Evolutionary conservation across 2,329 filamentous ascomycete genomes (phyloP).

Genomic region (Botryotinia convoluta): DNA sequence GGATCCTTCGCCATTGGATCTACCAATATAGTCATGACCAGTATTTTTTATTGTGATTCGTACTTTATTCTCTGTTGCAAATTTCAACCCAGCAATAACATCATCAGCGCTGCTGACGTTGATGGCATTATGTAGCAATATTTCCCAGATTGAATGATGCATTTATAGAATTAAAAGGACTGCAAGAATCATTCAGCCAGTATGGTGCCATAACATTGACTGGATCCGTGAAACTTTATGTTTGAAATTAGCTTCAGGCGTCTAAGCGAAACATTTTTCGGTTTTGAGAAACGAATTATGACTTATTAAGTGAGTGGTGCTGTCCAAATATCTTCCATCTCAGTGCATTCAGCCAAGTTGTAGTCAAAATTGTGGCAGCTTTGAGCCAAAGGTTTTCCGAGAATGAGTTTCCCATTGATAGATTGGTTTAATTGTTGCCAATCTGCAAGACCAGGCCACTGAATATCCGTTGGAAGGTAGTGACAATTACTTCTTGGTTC

Average conservation of each 20-base stretch:
- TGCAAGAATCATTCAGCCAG: not conserved
- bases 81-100: not conserved
- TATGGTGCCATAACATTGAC: not conserved
- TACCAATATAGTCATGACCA: slow-evolving; percentile 2
- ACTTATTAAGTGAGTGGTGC: not conserved
- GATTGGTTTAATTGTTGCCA: not conserved
- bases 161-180: not conserved
- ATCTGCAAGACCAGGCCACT: not conserved
- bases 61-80: not conserved
- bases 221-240: not conserved
- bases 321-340: not conserved
- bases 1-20: not conserved
- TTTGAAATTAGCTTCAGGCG: not conserved
- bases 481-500: not conserved
- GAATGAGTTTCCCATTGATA: not conserved
- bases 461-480: not conserved
- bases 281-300: not conserved
- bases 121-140: not conserved
- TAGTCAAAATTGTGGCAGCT: not conserved
- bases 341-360: not conserved
- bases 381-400: not conserved
- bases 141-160: not conserved
- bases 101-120: not conserved
- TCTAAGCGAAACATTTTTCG: too few species aligned
- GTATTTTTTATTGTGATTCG: slow-evolving; percentile 2